Evolutionary conservation across 139 green algal species (phyloP).

Genomic region (Deuterostichococcus epilithicus): DNA sequence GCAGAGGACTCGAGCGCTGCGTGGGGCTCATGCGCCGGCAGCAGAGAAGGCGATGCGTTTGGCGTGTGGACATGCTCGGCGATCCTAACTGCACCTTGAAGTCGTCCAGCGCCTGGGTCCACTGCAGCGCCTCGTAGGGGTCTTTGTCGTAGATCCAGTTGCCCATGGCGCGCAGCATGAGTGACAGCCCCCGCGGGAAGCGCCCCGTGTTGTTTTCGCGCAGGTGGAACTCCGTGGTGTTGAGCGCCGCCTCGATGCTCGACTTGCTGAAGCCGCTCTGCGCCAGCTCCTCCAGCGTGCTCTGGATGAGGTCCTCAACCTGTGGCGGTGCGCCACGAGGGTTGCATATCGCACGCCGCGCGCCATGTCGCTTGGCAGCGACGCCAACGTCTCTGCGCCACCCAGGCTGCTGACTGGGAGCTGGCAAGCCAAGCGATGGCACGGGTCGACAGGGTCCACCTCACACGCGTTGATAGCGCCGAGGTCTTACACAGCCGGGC

Average conservation of each 20-base stretch:
- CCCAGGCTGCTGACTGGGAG: too few species aligned
- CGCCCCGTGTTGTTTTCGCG: conserved; percentile 98
- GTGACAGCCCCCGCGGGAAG: conserved; percentile 91
- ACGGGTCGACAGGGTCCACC: too few species aligned
- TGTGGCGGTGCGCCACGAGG: not conserved
- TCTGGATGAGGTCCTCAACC: conserved; percentile 82
- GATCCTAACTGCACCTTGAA: conserved; percentile 75
- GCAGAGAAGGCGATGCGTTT: too few species aligned
- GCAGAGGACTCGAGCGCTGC: not conserved
- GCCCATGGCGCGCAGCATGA: conserved; percentile 93
- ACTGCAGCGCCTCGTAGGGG: conserved; percentile 88
- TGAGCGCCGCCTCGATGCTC: conserved; percentile 89
- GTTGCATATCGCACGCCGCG: too few species aligned
- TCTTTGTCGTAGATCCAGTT: conserved; percentile 96
- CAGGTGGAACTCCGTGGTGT: conserved; percentile 97
- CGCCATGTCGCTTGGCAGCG: too few species aligned
- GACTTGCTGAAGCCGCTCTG: conserved; percentile 66
- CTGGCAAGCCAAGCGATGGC: too few species aligned
- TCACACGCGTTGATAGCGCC: too few species aligned
- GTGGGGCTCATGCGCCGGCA: not conserved
- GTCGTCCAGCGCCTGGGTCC: conserved; percentile 73
- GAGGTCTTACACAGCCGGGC: too few species aligned
- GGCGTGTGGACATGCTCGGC: too few species aligned
- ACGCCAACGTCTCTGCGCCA: too few species aligned
- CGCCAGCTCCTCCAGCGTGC: conserved; percentile 66